Percentiles rank a stretch among this genome's conserved stretches.
phyloP scores from a whole-genome alignment of 164 flowering plant genomes.

The Taxillus chinensis region DNA sequence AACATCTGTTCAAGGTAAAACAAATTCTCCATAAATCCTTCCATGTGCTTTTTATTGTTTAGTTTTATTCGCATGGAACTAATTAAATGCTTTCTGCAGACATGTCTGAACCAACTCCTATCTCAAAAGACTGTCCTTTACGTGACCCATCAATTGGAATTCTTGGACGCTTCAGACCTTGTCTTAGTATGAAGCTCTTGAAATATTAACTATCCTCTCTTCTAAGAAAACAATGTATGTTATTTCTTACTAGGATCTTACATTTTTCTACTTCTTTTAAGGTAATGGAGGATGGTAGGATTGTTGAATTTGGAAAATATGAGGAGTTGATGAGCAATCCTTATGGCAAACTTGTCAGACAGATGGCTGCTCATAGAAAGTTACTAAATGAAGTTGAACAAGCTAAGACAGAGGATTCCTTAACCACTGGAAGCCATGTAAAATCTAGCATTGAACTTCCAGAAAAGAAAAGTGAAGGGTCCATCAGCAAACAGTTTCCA shows the following conservation, averaged over 20 bases:
- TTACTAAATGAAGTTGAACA: conserved; percentile 44
- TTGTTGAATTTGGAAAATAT: conserved; percentile 64
- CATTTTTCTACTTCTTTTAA: conserved; percentile 9
- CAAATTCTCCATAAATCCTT: not conserved
- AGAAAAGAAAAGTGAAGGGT: conserved; percentile 25
- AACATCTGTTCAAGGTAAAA: conserved; percentile 65
- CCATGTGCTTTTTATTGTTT: not conserved
- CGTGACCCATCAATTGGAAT: conserved; percentile 75
- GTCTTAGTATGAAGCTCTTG: conserved; percentile 41
- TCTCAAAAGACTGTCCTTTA: conserved; percentile 58
- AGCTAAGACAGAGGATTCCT: conserved; percentile 10
- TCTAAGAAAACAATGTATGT: too few relatives aligned
- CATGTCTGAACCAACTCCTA: conserved; percentile 49
- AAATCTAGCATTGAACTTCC: conserved; percentile 23
- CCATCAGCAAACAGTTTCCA: conserved; percentile 5
- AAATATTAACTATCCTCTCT: not conserved
- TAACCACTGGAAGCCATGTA: conserved; percentile 8
- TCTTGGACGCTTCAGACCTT: conserved; percentile 58
- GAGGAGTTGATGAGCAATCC: conserved; percentile 43
- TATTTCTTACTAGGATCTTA: too few relatives aligned
- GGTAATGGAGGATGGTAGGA: conserved; percentile 71
- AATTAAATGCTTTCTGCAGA: conserved; percentile 28
- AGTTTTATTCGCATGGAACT: not conserved
- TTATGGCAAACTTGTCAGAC: conserved; percentile 48
- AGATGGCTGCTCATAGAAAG: conserved; percentile 47